Conservation (phyloP, 2,329 filamentous ascomycete species). For the Nakataea oryzae region DNA sequence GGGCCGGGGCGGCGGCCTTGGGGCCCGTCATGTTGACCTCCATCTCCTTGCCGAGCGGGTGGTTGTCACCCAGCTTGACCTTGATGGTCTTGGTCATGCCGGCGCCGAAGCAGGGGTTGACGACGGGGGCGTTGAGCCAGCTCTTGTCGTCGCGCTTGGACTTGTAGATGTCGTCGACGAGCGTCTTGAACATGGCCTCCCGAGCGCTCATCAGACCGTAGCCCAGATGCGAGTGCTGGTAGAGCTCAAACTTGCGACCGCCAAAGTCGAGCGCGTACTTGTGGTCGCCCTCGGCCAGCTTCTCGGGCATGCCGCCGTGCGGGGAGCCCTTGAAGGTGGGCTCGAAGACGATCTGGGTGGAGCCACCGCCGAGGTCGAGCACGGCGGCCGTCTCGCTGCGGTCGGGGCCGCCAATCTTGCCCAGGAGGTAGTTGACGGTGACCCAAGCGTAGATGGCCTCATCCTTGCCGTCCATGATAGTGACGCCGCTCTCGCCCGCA, state of each 20-base stretch:
- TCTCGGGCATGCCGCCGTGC: slow-evolving; percentile 73
- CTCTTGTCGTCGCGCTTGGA: slow-evolving; percentile 46
- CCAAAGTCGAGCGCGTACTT: slow-evolving; percentile 85
- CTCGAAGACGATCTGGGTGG: slow-evolving; percentile 97
- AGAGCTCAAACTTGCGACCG: slow-evolving; percentile 81
- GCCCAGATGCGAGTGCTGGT: slow-evolving; percentile 96
- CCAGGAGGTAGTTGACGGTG: slow-evolving; percentile 95
- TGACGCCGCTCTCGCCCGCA: slow-evolving; percentile 72
- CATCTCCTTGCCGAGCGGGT: slow-evolving; percentile 52
- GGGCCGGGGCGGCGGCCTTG: slow-evolving; percentile 60
- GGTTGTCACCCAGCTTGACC: slow-evolving; percentile 56
- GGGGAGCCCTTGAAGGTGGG: slow-evolving; percentile 73
- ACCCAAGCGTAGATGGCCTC: slow-evolving; percentile 99
- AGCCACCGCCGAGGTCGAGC: slow-evolving; percentile 92
- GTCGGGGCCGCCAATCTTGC: slow-evolving; percentile 91
- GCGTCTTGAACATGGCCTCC: slow-evolving; percentile 66
- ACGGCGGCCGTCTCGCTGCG: slow-evolving; percentile 84
- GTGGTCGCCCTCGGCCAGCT: slow-evolving; percentile 82
- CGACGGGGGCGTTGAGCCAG: slow-evolving; percentile 62
- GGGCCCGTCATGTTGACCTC: slow-evolving; percentile 86
- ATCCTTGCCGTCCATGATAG: slow-evolving; percentile 95
- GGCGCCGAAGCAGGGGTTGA: slow-evolving; percentile 79
- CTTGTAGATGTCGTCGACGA: slow-evolving; percentile 63
- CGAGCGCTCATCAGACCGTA: slow-evolving; percentile 95
- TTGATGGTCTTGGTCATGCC: slow-evolving; percentile 67